phyloP scores from a whole-genome alignment of 495 filamentous ascomycete species.

The Penicillium ucsense region DNA sequence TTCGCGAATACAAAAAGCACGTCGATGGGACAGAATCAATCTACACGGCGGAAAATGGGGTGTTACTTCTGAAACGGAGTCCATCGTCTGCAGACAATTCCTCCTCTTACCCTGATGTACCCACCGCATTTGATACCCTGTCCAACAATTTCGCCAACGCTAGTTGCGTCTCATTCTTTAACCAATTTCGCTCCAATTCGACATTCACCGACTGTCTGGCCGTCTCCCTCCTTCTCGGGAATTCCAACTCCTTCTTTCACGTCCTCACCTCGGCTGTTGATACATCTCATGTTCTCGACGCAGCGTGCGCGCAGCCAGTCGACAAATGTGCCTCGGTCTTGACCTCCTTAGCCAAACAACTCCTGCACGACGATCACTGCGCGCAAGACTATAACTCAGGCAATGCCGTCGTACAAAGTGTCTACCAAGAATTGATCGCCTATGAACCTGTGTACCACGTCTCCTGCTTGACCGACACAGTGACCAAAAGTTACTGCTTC shows the following conservation, averaged over 20 bases:
- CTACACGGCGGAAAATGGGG: background rate
- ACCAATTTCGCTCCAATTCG: conserved; percentile 48
- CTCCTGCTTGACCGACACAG: conserved; percentile 54
- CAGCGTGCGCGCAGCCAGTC: conserved; percentile 56
- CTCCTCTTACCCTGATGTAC: conserved; percentile 34
- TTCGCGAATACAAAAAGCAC: background rate
- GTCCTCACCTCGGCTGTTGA: conserved; percentile 51
- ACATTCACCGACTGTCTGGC: conserved; percentile 63
- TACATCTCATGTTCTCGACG: conserved; percentile 62
- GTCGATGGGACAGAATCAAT: background rate
- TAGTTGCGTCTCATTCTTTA: conserved; percentile 60
- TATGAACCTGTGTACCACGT: conserved; percentile 72
- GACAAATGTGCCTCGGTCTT: conserved; percentile 51
- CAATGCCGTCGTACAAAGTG: conserved; percentile 61
- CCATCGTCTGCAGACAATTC: conserved; percentile 14
- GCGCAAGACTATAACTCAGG: conserved; percentile 53
- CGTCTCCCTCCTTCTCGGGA: conserved; percentile 62
- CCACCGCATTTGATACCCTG: conserved; percentile 63
- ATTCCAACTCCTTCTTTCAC: conserved; percentile 70
- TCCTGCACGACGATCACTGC: conserved; percentile 54
- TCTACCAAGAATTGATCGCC: conserved; percentile 61
- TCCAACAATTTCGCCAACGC: conserved; percentile 56
- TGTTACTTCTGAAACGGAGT: background rate
- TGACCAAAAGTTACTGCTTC: conserved; percentile 48
- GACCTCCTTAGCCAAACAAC: conserved; percentile 44